These are phyloP conservation scores for Blastobotrys elegans DNA, from an alignment of 1,139 yeast species.

Conservation along the genomic window DNA sequence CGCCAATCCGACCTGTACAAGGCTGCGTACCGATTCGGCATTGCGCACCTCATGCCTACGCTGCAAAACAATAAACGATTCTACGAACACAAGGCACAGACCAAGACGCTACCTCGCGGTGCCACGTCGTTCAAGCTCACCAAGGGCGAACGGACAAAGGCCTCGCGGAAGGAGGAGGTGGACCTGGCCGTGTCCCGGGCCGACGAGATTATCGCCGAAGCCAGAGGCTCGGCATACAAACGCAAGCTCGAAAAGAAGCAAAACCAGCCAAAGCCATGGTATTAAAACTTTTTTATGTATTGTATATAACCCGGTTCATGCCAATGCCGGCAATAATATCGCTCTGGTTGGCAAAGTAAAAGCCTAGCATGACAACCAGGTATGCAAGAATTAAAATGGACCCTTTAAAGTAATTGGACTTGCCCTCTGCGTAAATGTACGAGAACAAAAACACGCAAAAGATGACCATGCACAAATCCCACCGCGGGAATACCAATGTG, in stretches of 20 bases:
- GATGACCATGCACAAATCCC: constrained; percentile 89
- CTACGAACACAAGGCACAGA: constrained; percentile 70
- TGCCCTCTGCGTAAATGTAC: constrained; percentile 94
- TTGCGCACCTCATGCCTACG: constrained; percentile 73
- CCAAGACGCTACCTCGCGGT: constrained; percentile 72
- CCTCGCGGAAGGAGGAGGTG: constrained; percentile 55
- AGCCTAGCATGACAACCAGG: constrained; percentile 72
- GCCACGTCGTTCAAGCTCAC: constrained; percentile 74
- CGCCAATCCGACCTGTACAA: constrained; percentile 83
- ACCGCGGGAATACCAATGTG: constrained; percentile 84
- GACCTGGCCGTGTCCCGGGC: constrained; percentile 62
- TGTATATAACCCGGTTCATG: constrained; percentile 2
- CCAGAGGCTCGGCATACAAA: constrained; percentile 46
- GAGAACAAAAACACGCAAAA: constrained; percentile 86
- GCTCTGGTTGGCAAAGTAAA: constrained; percentile 52
- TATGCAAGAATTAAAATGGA: constrained; percentile 79
- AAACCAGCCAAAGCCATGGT: constrained; percentile 13
- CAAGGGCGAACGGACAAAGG: constrained; percentile 70
- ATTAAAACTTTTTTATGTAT: constrained; percentile 8
- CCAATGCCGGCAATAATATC: constrained; percentile 8
- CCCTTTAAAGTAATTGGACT: constrained; percentile 93
- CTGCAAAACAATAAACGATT: constrained; percentile 62
- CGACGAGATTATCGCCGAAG: constrained; percentile 64
- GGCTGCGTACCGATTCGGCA: constrained; percentile 75
- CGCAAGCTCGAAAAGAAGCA: constrained; percentile 27